Evolutionary conservation across 257 asterid genomes (phyloP).

Genomic region (Forsythia suspensa): DNA sequence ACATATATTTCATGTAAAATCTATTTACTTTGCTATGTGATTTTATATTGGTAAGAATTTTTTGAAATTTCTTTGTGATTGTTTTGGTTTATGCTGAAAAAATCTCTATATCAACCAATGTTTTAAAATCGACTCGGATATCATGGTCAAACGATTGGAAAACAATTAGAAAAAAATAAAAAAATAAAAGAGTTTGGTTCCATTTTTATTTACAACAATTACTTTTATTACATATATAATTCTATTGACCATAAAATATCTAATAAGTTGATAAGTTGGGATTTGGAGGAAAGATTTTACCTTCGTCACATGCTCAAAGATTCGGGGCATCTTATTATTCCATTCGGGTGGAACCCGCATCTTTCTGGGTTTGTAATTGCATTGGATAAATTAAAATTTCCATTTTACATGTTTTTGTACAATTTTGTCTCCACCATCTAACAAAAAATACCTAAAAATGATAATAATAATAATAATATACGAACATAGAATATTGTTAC

Average conservation of each 20-base stretch:
- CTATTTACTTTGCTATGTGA: neutral
- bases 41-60: no score
- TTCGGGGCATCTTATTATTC: conserved; percentile 25
- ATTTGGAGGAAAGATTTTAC: conserved; percentile 19
- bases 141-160: no score
- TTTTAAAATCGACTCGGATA: no score
- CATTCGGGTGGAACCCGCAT: conserved; percentile 13
- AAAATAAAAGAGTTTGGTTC: no score
- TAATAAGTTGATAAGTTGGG: conserved; percentile 9
- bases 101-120: no score
- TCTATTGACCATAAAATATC: neutral
- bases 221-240: no score
- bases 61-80: no score
- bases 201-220: no score
- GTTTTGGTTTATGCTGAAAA: no score
- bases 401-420: neutral
- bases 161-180: no score
- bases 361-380: neutral
- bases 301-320: conserved; percentile 32
- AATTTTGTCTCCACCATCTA: neutral
- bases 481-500: no score
- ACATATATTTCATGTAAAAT: neutral
- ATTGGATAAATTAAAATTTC: neutral
- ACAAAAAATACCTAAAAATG: neutral
- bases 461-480: no score